Evolutionary conservation across 2,329 filamentous ascomycete genomes (phyloP).

Genomic region (Colletotrichum endophyticum): DNA sequence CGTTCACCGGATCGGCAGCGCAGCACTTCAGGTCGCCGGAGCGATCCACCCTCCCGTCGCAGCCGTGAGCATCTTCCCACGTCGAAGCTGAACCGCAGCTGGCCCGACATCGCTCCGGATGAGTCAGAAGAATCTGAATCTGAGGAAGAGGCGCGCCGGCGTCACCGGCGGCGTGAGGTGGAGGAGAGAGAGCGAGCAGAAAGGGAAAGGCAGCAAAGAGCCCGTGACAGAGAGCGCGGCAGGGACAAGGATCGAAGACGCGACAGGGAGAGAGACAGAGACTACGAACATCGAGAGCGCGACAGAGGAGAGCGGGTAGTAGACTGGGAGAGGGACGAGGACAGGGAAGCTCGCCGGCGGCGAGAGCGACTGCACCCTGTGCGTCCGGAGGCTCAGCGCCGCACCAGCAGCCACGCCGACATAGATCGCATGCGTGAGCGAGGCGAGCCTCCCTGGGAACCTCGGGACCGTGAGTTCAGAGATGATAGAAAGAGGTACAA

Average conservation of each 20-base stretch:
- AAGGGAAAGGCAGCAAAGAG: constrained; percentile 40
- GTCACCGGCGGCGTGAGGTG: constrained; percentile 22
- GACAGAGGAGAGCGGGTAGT: constrained; percentile 30
- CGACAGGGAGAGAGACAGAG: constrained; percentile 33
- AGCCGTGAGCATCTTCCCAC: constrained; percentile 42
- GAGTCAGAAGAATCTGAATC: constrained; percentile 37
- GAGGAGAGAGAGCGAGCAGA: constrained; percentile 31
- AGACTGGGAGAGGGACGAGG: constrained; percentile 35
- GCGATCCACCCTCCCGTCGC: constrained; percentile 23
- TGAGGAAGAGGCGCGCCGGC: constrained; percentile 33
- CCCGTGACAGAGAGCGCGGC: constrained; percentile 38
- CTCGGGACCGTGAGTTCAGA: constrained; percentile 17
- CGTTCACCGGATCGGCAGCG: constrained; percentile 39
- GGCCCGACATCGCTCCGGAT: constrained; percentile 45
- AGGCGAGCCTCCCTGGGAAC: constrained; percentile 12
- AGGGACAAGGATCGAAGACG: constrained; percentile 29
- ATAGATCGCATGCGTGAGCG: constrained; percentile 38
- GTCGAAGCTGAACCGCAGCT: constrained; percentile 44
- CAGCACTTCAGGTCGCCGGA: constrained; percentile 34
- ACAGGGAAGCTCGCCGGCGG: constrained; percentile 32
- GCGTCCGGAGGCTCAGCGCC: constrained; percentile 44
- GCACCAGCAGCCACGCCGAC: constrained; percentile 57
- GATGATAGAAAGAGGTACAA: constrained; percentile 23
- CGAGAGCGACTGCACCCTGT: constrained; percentile 38
- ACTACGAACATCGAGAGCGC: constrained; percentile 24